Conservation (phyloP, 2,329 filamentous ascomycete species). For the Neoarthrinium moseri region DNA sequence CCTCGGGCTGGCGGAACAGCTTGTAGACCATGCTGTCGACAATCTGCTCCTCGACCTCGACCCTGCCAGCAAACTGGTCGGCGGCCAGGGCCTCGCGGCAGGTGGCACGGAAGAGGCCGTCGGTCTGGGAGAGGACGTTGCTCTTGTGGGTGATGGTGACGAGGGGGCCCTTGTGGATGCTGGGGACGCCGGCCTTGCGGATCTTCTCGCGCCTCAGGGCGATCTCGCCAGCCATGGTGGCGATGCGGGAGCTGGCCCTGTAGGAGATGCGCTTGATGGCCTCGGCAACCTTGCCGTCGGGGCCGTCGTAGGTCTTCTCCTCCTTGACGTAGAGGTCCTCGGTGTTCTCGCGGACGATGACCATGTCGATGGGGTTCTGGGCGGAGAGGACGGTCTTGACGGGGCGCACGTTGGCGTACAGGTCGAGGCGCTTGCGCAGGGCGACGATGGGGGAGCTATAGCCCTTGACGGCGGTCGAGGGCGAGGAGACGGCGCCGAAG, state of each 20-base stretch:
- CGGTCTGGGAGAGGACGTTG: constrained; percentile 94
- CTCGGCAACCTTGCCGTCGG: constrained; percentile 84
- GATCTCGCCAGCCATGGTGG: constrained; percentile 92
- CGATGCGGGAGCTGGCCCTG: constrained; percentile 80
- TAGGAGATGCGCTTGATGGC: constrained; percentile 97
- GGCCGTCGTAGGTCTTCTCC: constrained; percentile 76
- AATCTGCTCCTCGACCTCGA: constrained; percentile 91
- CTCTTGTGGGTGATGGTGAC: constrained; percentile 99
- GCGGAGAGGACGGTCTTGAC: constrained; percentile 78
- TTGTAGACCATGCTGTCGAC: constrained; percentile 99
- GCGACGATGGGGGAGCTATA: constrained; percentile 97
- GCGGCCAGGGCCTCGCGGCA: constrained; percentile 71
- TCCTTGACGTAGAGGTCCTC: constrained; percentile 99
- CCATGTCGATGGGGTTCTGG: constrained; percentile 79
- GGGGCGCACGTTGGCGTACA: constrained; percentile 96
- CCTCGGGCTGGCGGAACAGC: constrained; percentile 91
- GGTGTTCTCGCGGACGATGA: constrained; percentile 98
- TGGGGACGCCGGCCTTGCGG: constrained; percentile 55
- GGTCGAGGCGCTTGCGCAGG: constrained; percentile 88
- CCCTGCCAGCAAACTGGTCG: constrained; percentile 55
- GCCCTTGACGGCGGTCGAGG: constrained; percentile 83
- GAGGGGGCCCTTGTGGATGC: constrained; percentile 67
- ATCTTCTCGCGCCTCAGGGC: constrained; percentile 83
- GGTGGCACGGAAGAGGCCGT: constrained; percentile 88
- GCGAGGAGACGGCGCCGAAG: constrained; percentile 94